Conservation (phyloP, 2,329 filamentous ascomycete species). For the Aspergillus melleus region DNA sequence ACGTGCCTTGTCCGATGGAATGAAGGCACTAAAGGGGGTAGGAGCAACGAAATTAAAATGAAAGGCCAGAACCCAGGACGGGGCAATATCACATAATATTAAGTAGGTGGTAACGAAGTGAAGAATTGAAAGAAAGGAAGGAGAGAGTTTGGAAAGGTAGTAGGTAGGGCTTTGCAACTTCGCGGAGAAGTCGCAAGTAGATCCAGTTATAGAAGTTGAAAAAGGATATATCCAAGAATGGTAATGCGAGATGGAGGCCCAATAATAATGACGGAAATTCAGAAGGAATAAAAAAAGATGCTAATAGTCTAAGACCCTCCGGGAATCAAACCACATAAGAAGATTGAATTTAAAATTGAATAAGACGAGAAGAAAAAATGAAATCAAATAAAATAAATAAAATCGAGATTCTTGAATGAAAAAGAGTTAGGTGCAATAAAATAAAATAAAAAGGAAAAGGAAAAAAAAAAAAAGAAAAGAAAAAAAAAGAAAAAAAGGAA, state of each 20-base stretch:
- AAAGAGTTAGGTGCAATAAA: conserved; percentile 9
- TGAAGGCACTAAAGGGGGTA: conserved; percentile 44
- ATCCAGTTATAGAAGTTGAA: conserved; percentile 21
- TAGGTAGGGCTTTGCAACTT: conserved; percentile 6
- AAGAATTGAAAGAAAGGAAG: conserved; percentile 19
- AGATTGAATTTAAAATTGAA: conserved; percentile 25
- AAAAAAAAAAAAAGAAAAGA: conserved; percentile 1
- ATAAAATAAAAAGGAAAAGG: conserved; percentile 4
- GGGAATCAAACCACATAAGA: conserved; percentile 9
- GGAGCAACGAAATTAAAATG: conserved; percentile 25
- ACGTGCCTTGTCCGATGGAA: conserved; percentile 28
- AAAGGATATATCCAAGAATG: conserved; percentile 15
- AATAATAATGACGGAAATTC: conserved; percentile 16
- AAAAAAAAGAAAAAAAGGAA: conserved; percentile 15
- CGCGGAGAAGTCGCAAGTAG: conserved; percentile 17
- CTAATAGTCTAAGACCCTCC: conserved; percentile 11
- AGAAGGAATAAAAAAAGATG: conserved; percentile 10
- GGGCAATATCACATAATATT: conserved; percentile 17
- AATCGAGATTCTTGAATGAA: conserved; percentile 5
- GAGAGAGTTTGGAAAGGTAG: conserved; percentile 15
- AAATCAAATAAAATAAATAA: conserved; percentile 16
- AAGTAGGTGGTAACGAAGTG: conserved; percentile 5
- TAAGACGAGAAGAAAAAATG: conserved; percentile 31
- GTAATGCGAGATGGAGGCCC: conserved; percentile 9
- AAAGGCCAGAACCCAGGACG: conserved; percentile 56